Evolutionary conservation across 129 eudicot species (phyloP).

Genomic region (Glebionis coronaria): DNA sequence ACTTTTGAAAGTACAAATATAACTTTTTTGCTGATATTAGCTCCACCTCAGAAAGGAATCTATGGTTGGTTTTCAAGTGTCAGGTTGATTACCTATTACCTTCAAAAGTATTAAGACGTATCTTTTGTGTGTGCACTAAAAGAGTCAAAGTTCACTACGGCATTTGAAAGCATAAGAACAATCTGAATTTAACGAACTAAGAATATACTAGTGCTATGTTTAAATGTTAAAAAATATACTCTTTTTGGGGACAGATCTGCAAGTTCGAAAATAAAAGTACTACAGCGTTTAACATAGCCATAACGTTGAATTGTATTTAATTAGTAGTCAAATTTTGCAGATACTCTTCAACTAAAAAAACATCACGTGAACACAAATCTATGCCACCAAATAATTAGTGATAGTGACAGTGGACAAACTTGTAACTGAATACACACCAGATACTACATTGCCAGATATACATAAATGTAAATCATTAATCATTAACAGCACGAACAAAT

Average conservation of each 20-base stretch:
- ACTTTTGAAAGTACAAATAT: not conserved
- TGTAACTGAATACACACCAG: not conserved
- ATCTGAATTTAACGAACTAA: too few relatives aligned
- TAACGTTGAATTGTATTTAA: not conserved
- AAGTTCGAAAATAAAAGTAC: not conserved
- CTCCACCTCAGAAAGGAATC: too few relatives aligned
- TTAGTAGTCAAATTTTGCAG: not conserved
- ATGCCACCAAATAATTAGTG: not conserved
- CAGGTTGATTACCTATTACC: too few relatives aligned
- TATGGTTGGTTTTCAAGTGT: too few relatives aligned
- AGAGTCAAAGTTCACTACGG: too few relatives aligned
- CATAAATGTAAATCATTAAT: not conserved
- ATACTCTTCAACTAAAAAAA: not conserved
- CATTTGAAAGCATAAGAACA: too few relatives aligned
- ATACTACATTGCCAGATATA: not conserved
- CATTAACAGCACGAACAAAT: slow-evolving; percentile 3
- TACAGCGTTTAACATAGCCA: not conserved
- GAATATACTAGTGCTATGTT: too few relatives aligned
- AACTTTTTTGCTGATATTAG: not conserved
- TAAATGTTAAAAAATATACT: not conserved
- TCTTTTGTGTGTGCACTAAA: too few relatives aligned
- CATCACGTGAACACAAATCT: too few relatives aligned
- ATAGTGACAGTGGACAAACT: not conserved
- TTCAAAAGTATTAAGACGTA: too few relatives aligned
- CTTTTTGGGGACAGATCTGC: not conserved